A percentile compares a stretch with the other conserved stretches of the same genome.
phyloP scores from a whole-genome alignment of 1,139 yeast species.

The Blastobotrys buckinghamii region DNA sequence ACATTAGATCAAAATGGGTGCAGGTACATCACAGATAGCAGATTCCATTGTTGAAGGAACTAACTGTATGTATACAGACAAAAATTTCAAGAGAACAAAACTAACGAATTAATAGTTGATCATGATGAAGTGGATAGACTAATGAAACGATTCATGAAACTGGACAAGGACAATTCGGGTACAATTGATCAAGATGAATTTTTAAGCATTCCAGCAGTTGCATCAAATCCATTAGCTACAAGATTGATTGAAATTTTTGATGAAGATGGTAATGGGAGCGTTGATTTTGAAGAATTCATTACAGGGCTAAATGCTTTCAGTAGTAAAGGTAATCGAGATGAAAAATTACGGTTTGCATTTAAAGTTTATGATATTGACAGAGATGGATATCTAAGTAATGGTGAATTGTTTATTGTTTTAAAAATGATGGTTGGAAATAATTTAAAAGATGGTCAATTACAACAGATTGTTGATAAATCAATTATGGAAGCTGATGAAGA shows the following conservation, averaged over 20 bases:
- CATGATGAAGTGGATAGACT: constrained; percentile 88
- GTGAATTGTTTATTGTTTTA: constrained; percentile 86
- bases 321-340: constrained; percentile 78
- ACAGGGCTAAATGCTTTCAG: constrained; percentile 86
- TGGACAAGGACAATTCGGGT: constrained; percentile 90
- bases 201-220: constrained; percentile 86
- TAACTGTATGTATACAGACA: constrained; percentile 40
- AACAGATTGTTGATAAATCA: constrained; percentile 92
- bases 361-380: constrained; percentile 92
- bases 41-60: constrained; percentile 71
- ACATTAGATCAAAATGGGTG: constrained; percentile 46
- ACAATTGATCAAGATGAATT: constrained; percentile 89
- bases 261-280: constrained; percentile 85
- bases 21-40: constrained; percentile 57
- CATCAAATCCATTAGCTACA: constrained; percentile 81
- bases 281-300: constrained; percentile 94
- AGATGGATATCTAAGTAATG: constrained; percentile 92
- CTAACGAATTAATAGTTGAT: constrained; percentile 17
- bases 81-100: background rate
- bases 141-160: constrained; percentile 88
- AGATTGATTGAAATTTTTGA: constrained; percentile 94
- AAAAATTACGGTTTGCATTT: constrained; percentile 84
- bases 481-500: constrained; percentile 92
- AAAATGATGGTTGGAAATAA: constrained; percentile 97
- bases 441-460: constrained; percentile 78